Base-by-base conservation (phyloP, 768 basidiomycete genomes). In the Tylopilus subfusipes region DNA sequence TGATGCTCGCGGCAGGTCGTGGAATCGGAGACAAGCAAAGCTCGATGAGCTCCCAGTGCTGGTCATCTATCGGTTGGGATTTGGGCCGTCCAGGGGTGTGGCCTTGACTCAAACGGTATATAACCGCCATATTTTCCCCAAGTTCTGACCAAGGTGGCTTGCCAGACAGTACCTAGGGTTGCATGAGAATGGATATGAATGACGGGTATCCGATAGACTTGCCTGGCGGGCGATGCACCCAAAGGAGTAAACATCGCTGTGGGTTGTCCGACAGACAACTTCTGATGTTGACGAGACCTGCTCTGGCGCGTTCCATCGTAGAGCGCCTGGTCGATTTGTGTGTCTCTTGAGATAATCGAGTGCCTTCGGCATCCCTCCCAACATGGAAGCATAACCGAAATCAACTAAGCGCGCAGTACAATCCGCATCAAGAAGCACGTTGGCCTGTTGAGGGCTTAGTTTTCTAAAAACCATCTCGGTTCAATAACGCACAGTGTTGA, bases 121-220 rank as follows among this genome's bases (percentile, higher is more conserved):
- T 4, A 4, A 53, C 36, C 10, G 36, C 29, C 7, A 11, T 13
- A 8, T 52, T 43, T 16, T 27, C 39, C 21, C 5, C 33, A 4
- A 39, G 9, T 21, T 49, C 48, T 6, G 48, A 49, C 48, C 48
- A 49, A 0, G 48, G 48, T 48, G 0, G 59, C 59, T n/a, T n/a
- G n/a, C n/a, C n/a, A n/a, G n/a, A n/a, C n/a, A n/a, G n/a, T n/a
- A n/a, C n/a, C n/a, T n/a, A 1, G 60, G 19, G 33, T 9, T 14
- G n/a, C 8, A 33, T 52, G 42, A 52, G 42, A 44, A 36, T 13
- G 12, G 21, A 1, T 2, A 36, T 33, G 7, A 19, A 25, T 16
- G 6, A 5, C 34, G 25, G 6, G 25, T n/a, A n/a, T n/a, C n/a
- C n/a, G n/a, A n/a, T n/a, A n/a, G n/a, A n/a, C n/a, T n/a, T n/a